Base-by-base conservation (phyloP, 805 yeast species). In the Teunomyces stri region DNA sequence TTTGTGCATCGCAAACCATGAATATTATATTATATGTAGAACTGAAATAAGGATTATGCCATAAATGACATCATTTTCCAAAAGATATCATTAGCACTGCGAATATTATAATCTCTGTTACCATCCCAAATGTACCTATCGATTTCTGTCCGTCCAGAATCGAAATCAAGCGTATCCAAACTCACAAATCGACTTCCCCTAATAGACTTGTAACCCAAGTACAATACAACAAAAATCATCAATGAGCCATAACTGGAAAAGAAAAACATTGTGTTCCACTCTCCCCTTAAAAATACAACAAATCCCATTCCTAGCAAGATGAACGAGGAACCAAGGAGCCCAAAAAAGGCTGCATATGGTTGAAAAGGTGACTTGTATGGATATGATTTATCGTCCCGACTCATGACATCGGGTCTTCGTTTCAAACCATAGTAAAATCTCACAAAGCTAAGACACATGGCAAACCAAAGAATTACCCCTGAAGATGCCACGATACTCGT, bases 41-140 rank as follows among this genome's bases (percentile, higher is more conserved):
- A 22, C 38, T 37, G 25, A 37, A 37, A 37, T 21, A 21, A 37
- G 18, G 22, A 4, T 35, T 54, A 71, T 3, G 75, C 74, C 29
- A 72, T 49, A 47, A 67, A 65, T 5, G 72, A 65, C 1, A 61
- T 46, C 48, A 62, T 53, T 52, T 68, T 72, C 38, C 57, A 57
- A n/a, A 62, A 44, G 5, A 68, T 58, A 16, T 69, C 74, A 44
- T 67, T 68, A 31, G 65, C 25, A 40, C 59, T 68, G 30, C 62
- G 57, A 21, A 57, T 54, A 50, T 70, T 69, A 51, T 68, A 72
- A 44, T 72, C 76, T 42, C 65, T 60, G 21, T 87, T 88, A 48
- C 88, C 94, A 54, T 84, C 89, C 95, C 96, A 88, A 18, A 83
- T 80, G 52, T 79, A 79, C 42, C 89, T 71, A 64, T 89, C 96